Conservation (phyloP, 78 protist genomes). For the Polysphondylium violaceum region DNA sequence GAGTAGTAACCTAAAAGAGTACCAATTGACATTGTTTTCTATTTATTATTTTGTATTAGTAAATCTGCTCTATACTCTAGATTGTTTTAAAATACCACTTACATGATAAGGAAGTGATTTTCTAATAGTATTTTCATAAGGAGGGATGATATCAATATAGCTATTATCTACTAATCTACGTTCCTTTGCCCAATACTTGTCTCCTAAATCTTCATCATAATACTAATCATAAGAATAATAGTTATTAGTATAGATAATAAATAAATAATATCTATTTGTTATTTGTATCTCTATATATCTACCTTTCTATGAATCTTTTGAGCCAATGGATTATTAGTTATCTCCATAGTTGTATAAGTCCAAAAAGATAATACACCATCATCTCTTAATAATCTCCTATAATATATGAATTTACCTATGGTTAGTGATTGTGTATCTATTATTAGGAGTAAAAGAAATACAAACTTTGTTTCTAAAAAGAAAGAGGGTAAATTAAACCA, state of each 20-base stretch:
- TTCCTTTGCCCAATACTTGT: constrained; percentile 44
- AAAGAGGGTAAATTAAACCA: constrained; percentile 30
- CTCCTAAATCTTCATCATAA: constrained; percentile 15
- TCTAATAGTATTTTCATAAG: constrained; percentile 50
- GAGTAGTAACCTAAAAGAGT: constrained; percentile 42
- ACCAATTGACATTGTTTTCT: constrained; percentile 30
- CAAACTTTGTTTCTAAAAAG: constrained; percentile 5
- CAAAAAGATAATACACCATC: constrained; percentile 31
- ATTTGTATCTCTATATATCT: constrained; percentile 1
- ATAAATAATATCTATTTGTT: neutral
- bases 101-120: constrained; percentile 10
- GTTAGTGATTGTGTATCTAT: neutral
- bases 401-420: neutral
- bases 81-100: neutral
- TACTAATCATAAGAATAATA: neutral
- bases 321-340: constrained; percentile 8
- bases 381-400: constrained; percentile 22
- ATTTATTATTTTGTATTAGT: neutral
- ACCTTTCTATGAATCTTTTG: constrained; percentile 12
- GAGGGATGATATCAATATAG: constrained; percentile 49
- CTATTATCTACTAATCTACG: constrained; percentile 25
- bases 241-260: neutral
- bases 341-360: constrained; percentile 9
- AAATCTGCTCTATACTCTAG: neutral
- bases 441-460: neutral